These are phyloP conservation scores for Psophocarpus tetragonolobus DNA, from an alignment of 306 rosid species.

Conservation along the genomic window DNA sequence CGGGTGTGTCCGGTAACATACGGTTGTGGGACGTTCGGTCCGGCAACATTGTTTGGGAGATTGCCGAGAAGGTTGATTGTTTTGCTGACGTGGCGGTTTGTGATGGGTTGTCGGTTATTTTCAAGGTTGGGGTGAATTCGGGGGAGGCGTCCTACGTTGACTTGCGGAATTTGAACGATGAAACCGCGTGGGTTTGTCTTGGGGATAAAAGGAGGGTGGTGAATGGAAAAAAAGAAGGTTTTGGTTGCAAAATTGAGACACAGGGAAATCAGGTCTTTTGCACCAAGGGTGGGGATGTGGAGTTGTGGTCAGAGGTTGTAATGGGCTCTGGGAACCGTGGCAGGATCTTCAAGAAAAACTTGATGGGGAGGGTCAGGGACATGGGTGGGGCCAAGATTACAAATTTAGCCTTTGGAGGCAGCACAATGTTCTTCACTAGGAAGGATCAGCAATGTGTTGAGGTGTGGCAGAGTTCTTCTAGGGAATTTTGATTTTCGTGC, in stretches of 20 bases:
- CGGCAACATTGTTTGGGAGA: slow-evolving; percentile 65
- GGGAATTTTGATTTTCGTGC: slow-evolving; percentile 54
- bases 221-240: slow-evolving; percentile 82
- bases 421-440: slow-evolving; percentile 82
- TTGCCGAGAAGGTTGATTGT: slow-evolving; percentile 73
- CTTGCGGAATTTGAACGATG: slow-evolving; percentile 56
- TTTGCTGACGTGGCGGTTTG: slow-evolving; percentile 81
- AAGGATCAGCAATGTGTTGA: slow-evolving; percentile 82
- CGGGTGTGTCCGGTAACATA: slow-evolving; percentile 73
- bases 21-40: slow-evolving; percentile 86
- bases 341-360: slow-evolving; percentile 75
- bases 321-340: slow-evolving; percentile 42
- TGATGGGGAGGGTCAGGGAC: slow-evolving; percentile 79
- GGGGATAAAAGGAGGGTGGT: slow-evolving; percentile 55
- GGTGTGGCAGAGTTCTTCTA: slow-evolving; percentile 83
- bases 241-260: slow-evolving; percentile 76
- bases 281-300: slow-evolving; percentile 71
- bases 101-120: slow-evolving; percentile 56
- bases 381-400: slow-evolving; percentile 72
- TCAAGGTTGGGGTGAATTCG: slow-evolving; percentile 85
- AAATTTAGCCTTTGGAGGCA: slow-evolving; percentile 77
- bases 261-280: slow-evolving; percentile 85
- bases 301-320: slow-evolving; percentile 81
- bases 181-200: slow-evolving; percentile 68
- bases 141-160: slow-evolving; percentile 69